These are phyloP conservation scores for Diplodia scrobiculata DNA, from an alignment of 2,329 filamentous ascomycete species.

Conservation along the genomic window DNA sequence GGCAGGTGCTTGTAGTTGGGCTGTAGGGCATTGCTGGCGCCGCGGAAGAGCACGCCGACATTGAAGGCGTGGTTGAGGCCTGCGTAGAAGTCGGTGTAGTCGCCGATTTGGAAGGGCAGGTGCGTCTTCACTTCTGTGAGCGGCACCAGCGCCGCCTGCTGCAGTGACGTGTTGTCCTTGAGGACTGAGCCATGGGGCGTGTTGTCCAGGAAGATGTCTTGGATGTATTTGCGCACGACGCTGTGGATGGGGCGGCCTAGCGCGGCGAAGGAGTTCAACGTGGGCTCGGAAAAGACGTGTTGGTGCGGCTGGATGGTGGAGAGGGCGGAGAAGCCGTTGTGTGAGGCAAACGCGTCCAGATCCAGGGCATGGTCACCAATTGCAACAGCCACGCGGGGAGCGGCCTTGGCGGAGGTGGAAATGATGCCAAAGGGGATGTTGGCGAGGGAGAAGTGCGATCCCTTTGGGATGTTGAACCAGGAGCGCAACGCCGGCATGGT, in stretches of 20 bases:
- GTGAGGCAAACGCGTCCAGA: conserved; percentile 62
- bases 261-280: conserved; percentile 72
- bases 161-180: conserved; percentile 62
- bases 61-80: conserved; percentile 77
- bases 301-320: conserved; percentile 61
- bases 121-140: conserved; percentile 65
- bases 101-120: conserved; percentile 74
- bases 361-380: conserved; percentile 74
- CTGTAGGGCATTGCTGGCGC: conserved; percentile 70
- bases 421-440: conserved; percentile 87
- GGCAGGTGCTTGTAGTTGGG: conserved; percentile 81
- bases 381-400: conserved; percentile 67
- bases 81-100: conserved; percentile 86
- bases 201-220: conserved; percentile 63
- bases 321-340: conserved; percentile 62
- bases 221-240: conserved; percentile 69
- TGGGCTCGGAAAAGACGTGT: conserved; percentile 64
- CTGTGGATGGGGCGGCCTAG: conserved; percentile 69
- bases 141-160: conserved; percentile 61
- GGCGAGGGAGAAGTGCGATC: conserved; percentile 71
- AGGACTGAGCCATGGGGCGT: conserved; percentile 64
- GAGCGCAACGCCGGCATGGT: conserved; percentile 48
- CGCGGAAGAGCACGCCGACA: conserved; percentile 71
- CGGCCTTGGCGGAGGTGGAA: conserved; percentile 59
- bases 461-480: conserved; percentile 62